These are phyloP conservation scores for Laetiporus sulphureus DNA, from an alignment of 1,284 basidiomycete species.

Conservation along the genomic window DNA sequence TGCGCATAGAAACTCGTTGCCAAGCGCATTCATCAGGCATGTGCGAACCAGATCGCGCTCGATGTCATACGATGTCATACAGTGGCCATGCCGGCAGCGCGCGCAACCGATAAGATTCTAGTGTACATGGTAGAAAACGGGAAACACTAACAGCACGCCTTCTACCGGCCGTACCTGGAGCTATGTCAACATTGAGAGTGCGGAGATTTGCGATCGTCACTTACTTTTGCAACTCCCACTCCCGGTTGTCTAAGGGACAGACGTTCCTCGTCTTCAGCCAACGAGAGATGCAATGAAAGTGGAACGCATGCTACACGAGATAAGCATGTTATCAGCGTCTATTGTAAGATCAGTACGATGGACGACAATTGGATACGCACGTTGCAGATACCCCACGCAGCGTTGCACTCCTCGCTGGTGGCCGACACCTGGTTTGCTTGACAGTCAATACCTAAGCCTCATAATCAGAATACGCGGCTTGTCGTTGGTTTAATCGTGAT, in stretches of 20 bases:
- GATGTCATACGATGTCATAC: background rate
- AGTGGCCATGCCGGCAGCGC: background rate
- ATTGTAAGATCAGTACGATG: too few relatives aligned
- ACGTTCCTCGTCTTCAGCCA: constrained; percentile 99
- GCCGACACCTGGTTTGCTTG: constrained; percentile 98
- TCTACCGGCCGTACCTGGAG: constrained; percentile 18
- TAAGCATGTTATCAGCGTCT: too few relatives aligned
- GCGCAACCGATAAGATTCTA: background rate
- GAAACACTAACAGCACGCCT: background rate
- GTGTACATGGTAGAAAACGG: background rate
- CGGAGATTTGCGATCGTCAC: constrained; percentile 22
- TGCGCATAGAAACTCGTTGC: background rate
- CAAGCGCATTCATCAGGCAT: background rate
- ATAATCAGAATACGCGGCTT: constrained; percentile 2
- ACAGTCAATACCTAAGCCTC: constrained; percentile 87
- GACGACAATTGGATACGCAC: constrained; percentile 44
- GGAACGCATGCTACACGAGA: constrained; percentile 86
- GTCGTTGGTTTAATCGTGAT: background rate
- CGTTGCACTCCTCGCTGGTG: constrained; percentile 95
- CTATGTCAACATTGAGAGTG: background rate
- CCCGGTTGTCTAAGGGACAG: constrained; percentile 95
- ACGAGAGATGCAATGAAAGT: constrained; percentile 99
- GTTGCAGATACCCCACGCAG: constrained; percentile 99
- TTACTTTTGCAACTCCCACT: constrained; percentile 92
- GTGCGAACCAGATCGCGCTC: background rate